Conservation (phyloP, 2,329 filamentous ascomycete genomes). For the Diaporthe citri region DNA sequence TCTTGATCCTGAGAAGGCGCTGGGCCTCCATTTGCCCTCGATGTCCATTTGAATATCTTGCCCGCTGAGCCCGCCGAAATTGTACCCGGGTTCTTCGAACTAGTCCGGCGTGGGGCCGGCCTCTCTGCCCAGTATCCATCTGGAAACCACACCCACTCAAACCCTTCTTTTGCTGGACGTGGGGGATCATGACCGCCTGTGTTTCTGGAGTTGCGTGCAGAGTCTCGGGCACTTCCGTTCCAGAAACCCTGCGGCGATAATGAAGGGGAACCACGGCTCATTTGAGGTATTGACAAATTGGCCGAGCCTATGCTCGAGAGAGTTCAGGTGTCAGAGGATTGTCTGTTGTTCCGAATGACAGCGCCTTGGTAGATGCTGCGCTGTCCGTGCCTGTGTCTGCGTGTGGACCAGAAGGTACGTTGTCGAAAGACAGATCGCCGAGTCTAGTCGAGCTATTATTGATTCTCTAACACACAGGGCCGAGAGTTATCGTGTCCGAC, state of each 20-base stretch:
- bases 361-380: not conserved
- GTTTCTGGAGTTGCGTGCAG: conserved; percentile 10
- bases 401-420: no score
- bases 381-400: not conserved
- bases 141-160: conserved; percentile 74
- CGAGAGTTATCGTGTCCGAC: not conserved
- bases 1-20: not conserved
- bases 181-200: conserved; percentile 61
- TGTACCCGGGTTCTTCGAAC: conserved; percentile 15
- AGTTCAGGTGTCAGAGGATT: no score
- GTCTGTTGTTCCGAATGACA: not conserved
- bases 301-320: not conserved
- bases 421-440: not conserved
- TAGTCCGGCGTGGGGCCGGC: not conserved
- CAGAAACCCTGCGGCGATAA: conserved; percentile 24
- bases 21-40: conserved; percentile 1
- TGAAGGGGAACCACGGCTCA: conserved; percentile 41
- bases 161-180: conserved; percentile 65
- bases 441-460: not conserved
- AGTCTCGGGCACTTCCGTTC: not conserved
- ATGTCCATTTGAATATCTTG: conserved; percentile 49
- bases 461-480: not conserved
- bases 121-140: conserved; percentile 74
- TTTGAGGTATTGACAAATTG: not conserved
- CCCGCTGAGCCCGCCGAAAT: conserved; percentile 51